Conservation (phyloP, 106 monocot species). For the Agapanthus africanus region DNA sequence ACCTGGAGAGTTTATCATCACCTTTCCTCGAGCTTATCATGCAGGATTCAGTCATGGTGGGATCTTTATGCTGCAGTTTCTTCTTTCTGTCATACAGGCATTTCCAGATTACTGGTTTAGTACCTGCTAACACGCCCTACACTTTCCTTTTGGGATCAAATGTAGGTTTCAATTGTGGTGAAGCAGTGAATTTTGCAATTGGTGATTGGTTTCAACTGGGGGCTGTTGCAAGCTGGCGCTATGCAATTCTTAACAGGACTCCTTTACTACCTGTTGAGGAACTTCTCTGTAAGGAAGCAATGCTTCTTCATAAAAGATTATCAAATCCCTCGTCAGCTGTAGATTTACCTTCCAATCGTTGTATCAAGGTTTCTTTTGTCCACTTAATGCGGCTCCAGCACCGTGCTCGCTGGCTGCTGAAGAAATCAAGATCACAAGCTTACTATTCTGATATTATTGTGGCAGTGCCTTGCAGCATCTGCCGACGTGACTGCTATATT, state of each 20-base stretch:
- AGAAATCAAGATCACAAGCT: constrained; percentile 27
- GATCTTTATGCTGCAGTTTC: background rate
- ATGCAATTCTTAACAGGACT: constrained; percentile 65
- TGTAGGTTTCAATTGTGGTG: constrained; percentile 97
- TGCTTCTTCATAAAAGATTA: constrained; percentile 33
- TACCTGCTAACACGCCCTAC: too few relatives aligned
- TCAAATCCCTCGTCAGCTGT: constrained; percentile 13
- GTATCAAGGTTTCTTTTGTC: constrained; percentile 51
- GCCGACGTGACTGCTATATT: constrained; percentile 54
- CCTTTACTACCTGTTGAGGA: constrained; percentile 86
- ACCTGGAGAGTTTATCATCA: constrained; percentile 88
- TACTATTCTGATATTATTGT: constrained; percentile 17
- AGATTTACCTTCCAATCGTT: constrained; percentile 24
- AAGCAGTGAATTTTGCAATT: constrained; percentile 95
- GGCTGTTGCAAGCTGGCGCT: constrained; percentile 62
- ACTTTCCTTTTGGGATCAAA: too few relatives aligned
- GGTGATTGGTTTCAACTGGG: constrained; percentile 92
- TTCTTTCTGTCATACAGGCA: too few relatives aligned
- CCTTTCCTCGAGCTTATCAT: constrained; percentile 96
- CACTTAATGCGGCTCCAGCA: constrained; percentile 55
- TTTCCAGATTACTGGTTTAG: too few relatives aligned
- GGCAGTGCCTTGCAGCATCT: constrained; percentile 38
- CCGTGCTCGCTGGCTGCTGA: constrained; percentile 37
- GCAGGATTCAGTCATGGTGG: constrained; percentile 94
- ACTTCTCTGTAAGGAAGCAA: constrained; percentile 83